Evolutionary conservation across 495 filamentous ascomycete genomes (phyloP), one percentile per base, ranked within the genome.

Genomic region (Daldinia concentrica): DNA sequence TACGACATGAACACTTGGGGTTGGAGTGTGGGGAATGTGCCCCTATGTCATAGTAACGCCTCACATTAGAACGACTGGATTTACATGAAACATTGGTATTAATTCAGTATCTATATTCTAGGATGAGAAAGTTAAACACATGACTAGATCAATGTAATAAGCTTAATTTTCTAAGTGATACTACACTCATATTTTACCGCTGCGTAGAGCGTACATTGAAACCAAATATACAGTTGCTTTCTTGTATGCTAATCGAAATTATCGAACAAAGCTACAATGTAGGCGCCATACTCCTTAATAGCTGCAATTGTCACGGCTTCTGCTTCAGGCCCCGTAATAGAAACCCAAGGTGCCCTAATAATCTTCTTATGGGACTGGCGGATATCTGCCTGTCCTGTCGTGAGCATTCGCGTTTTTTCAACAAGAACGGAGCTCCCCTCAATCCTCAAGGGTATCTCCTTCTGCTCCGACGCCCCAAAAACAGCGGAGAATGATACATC

Each of bases 221-320:
- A 48, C 22, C 9, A 48, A 24, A 48, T 24, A 24, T 14, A 0
- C 9, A 48, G 17, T 12, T 17, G 52, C 14, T 22, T 26, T 24
- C 14, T 8, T 26, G 19, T 34, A 17, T 8, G 3, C 27, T 41
- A 64, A 43, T 64, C 61, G n/a, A 64, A 64, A 22, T 64, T 64
- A 30, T 64, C 61, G 26, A 64, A 64, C 39, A 64, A 55, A 64
- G 61, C 61, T 34, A 64, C 61, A 55, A 64, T 55, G 15, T 64
- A 56, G 36, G 61, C 61, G 3, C 61, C 43, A n/a, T 64, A 64
- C 11, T 63, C 36, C 41, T 29, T 41, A 12, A 64, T 64, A 1
- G 34, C 9, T 4, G 50, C 37, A 6, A 51, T 15, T 9, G 61
- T 24, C 17, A 64, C 26, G 8, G 34, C 39, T 27, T 43, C 61